A percentile compares a stretch with the other conserved stretches of the same genome.
Conservation (phyloP, 2,329 filamentous ascomycete genomes). For the Penicillium sp. region DNA sequence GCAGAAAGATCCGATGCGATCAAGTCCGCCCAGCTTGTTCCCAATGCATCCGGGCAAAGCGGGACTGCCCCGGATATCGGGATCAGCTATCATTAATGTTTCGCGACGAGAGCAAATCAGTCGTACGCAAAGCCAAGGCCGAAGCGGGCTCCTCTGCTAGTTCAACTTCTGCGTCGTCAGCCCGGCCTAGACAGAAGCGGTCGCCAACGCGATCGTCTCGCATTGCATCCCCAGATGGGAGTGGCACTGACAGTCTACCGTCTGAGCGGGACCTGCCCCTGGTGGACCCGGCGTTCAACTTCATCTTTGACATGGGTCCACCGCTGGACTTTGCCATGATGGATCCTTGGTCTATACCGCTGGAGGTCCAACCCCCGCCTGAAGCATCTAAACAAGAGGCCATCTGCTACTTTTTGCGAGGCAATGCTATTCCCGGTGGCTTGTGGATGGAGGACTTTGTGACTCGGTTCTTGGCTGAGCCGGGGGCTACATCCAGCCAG, state of each 20-base stretch:
- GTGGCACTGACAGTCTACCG: constrained; percentile 9
- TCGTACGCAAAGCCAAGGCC: constrained; percentile 64
- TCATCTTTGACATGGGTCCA: constrained; percentile 32
- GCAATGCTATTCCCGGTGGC: constrained; percentile 41
- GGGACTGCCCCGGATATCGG: constrained; percentile 68
- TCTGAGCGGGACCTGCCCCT: constrained; percentile 10
- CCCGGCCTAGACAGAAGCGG: constrained; percentile 18
- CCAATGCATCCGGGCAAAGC: constrained; percentile 66
- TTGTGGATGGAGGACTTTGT: constrained; percentile 36
- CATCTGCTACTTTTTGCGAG: constrained; percentile 44
- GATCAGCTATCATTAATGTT: constrained; percentile 70
- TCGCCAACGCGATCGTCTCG: constrained; percentile 27
- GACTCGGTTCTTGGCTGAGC: constrained; percentile 29
- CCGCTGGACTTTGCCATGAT: constrained; percentile 25
- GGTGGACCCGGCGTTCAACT: constrained; percentile 17
- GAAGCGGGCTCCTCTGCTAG: constrained; percentile 36
- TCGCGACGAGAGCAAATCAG: constrained; percentile 68
- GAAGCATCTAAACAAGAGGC: constrained; percentile 41
- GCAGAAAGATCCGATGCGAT: constrained; percentile 61
- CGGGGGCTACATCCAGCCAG: constrained; percentile 33
- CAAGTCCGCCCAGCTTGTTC: constrained; percentile 66
- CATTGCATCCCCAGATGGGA: constrained; percentile 37
- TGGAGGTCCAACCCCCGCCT: constrained; percentile 35
- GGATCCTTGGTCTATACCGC: constrained; percentile 24
- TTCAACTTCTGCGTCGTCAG: constrained; percentile 11